phyloP scores from a whole-genome alignment of 2,329 filamentous ascomycete species.

The Aspergillus melleus region DNA sequence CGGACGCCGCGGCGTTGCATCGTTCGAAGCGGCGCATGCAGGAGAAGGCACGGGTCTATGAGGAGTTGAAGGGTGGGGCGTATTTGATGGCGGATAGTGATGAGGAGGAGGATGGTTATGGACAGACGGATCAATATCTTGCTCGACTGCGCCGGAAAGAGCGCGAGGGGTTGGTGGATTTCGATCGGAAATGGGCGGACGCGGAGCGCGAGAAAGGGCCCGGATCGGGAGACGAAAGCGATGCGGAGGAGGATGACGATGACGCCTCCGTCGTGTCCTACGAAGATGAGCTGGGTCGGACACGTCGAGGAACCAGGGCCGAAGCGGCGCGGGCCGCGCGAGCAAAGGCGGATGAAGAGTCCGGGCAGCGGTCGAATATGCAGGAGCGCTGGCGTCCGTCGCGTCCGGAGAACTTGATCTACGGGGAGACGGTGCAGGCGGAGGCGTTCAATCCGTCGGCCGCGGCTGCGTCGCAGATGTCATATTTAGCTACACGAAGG shows the following conservation, averaged over 20 bases:
- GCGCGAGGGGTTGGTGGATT: slow-evolving; percentile 71
- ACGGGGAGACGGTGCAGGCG: slow-evolving; percentile 80
- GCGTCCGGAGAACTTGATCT: slow-evolving; percentile 69
- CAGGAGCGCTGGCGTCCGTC: slow-evolving; percentile 45
- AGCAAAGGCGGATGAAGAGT: slow-evolving; percentile 35
- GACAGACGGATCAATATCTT: slow-evolving; percentile 38
- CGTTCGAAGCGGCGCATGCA: slow-evolving; percentile 80
- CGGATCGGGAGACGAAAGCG: slow-evolving; percentile 33
- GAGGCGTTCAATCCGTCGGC: slow-evolving; percentile 79
- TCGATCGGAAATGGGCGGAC: slow-evolving; percentile 94
- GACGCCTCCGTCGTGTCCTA: slow-evolving; percentile 75
- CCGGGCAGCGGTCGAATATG: slow-evolving; percentile 14
- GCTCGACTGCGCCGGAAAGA: slow-evolving; percentile 62
- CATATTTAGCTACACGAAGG: slow-evolving; percentile 71
- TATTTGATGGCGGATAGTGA: slow-evolving; percentile 55
- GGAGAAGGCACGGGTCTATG: slow-evolving; percentile 84
- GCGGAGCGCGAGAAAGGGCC: slow-evolving; percentile 47
- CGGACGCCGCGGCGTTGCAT: slow-evolving; percentile 59
- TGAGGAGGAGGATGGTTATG: slow-evolving; percentile 33
- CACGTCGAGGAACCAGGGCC: slow-evolving; percentile 68
- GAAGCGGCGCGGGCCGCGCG: slow-evolving; percentile 67
- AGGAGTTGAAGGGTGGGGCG: slow-evolving; percentile 87
- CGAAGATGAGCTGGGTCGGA: slow-evolving; percentile 89
- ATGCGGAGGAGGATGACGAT: slow-evolving; percentile 43
- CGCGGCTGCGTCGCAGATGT: slow-evolving; percentile 67